These are phyloP conservation scores for Oryza punctata DNA, from an alignment of 176 grass and related monocot species.

Conservation along the genomic window DNA sequence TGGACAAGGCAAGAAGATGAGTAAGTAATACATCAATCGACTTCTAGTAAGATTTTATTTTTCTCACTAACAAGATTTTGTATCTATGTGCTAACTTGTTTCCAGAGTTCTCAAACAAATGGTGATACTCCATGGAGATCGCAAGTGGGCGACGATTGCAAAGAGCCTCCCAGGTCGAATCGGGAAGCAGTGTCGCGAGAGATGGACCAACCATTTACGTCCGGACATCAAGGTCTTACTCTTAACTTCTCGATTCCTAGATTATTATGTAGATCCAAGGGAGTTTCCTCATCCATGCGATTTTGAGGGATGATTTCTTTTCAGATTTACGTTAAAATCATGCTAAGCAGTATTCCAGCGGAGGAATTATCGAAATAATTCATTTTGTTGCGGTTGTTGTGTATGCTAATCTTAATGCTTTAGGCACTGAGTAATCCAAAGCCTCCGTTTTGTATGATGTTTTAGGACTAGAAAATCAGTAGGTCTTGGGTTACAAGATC, in stretches of 20 bases:
- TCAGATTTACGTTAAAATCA: background rate
- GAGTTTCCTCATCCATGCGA: background rate
- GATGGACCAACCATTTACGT: slow-evolving; percentile 79
- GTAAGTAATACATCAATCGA: slow-evolving; percentile 31
- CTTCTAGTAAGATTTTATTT: background rate
- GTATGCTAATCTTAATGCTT: too few relatives aligned
- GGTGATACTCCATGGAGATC: slow-evolving; percentile 54
- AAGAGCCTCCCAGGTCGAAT: slow-evolving; percentile 60
- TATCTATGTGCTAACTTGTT: slow-evolving; percentile 1
- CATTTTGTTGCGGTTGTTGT: too few relatives aligned
- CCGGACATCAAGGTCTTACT: slow-evolving; percentile 69
- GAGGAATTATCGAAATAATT: too few relatives aligned
- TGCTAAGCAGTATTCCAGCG: too few relatives aligned
- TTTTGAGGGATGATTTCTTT: background rate
- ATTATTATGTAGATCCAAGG: background rate
- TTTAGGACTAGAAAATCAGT: background rate
- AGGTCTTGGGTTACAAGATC: background rate
- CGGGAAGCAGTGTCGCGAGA: slow-evolving; percentile 79
- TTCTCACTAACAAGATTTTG: background rate
- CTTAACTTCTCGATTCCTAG: background rate
- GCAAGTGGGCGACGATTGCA: slow-evolving; percentile 68
- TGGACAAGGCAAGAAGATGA: slow-evolving; percentile 73
- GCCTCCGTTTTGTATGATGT: background rate
- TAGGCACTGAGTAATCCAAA: too few relatives aligned
- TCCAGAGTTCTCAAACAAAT: slow-evolving; percentile 49